Evolutionary conservation across 2,329 filamentous ascomycete genomes (phyloP).

Genomic region (Trichophaea hybrida): DNA sequence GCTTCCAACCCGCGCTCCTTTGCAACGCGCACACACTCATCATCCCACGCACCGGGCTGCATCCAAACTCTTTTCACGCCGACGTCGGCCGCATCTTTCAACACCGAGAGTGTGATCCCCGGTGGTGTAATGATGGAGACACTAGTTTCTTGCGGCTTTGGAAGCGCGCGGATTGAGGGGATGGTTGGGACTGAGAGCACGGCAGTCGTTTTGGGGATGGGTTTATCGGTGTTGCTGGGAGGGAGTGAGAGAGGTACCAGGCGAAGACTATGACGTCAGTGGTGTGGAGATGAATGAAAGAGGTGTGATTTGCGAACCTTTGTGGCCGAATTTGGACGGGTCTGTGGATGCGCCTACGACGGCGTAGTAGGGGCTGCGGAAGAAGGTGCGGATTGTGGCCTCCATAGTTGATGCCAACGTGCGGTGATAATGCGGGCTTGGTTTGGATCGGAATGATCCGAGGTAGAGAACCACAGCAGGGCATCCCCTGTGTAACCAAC

Average conservation of each 20-base stretch:
- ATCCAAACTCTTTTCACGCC: slow-evolving; percentile 69
- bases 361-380: slow-evolving; percentile 43
- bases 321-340: slow-evolving; percentile 73
- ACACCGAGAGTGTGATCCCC: slow-evolving; percentile 53
- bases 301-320: slow-evolving; percentile 36
- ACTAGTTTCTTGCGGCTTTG: slow-evolving; percentile 53
- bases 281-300: neutral
- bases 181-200: slow-evolving; percentile 44
- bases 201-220: slow-evolving; percentile 48
- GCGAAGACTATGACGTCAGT: slow-evolving; percentile 50
- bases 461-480: no score
- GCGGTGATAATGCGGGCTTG: neutral
- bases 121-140: slow-evolving; percentile 75
- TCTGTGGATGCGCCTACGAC: slow-evolving; percentile 84
- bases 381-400: slow-evolving; percentile 16
- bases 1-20: slow-evolving; percentile 42
- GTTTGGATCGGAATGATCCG: no score
- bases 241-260: slow-evolving; percentile 68
- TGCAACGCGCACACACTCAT: slow-evolving; percentile 57
- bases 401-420: neutral
- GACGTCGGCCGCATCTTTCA: slow-evolving; percentile 61
- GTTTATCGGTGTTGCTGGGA: slow-evolving; percentile 74
- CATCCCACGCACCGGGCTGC: slow-evolving; percentile 79
- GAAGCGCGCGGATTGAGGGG: slow-evolving; percentile 49
- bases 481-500: no score